Evolutionary conservation across 2,329 filamentous ascomycete genomes (phyloP), one percentile per base, ranked within the genome.

Genomic region (Colletotrichum cereale): DNA sequence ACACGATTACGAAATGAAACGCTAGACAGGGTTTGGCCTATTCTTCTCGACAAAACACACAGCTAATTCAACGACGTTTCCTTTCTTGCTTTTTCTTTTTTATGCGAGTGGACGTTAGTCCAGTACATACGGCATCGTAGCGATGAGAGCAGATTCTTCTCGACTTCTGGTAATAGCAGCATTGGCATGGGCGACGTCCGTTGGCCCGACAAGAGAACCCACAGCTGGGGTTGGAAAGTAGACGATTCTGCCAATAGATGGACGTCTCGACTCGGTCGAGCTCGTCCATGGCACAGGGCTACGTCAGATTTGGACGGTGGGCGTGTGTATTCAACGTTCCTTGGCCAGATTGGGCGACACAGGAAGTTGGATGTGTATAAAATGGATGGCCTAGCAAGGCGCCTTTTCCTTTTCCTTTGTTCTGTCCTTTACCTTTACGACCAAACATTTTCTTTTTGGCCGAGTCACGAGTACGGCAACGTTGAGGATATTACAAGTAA

Each of bases 141-240:
- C 69, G 56, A 74, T 31, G 40, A 56, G 58, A 71, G 61, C 62
- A 62, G 55, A 71, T 58, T 53, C 52, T 42, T 40, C 38, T 74
- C 47, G 62, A 73, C 73, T 68, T 75, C 55, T 71, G 74, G 48
- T 75, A 75, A 73, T 73, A 69, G 65, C 57, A 72, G 72, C 72
- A 69, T 73, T 69, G 64, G 55, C 66, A 44, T 62, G 62, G 60
- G 62, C 53, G 58, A 60, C 44, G 24, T 68, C 47, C 14, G 44
- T 52, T 50, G 36, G 40, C 56, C 44, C 61, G 34, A 36, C 55
- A 61, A 40, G 16, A 55, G 38, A 34, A 24, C 42, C 52, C 65
- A 44, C n/a, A n/a, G 38, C 63, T 56, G 65, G 65, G 44, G 29
- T 71, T 68, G 68, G 68, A 71, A 34, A 68, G 40, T 48, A 53